Conservation (phyloP, 306 rosid genomes). For the Medicago arabica region DNA sequence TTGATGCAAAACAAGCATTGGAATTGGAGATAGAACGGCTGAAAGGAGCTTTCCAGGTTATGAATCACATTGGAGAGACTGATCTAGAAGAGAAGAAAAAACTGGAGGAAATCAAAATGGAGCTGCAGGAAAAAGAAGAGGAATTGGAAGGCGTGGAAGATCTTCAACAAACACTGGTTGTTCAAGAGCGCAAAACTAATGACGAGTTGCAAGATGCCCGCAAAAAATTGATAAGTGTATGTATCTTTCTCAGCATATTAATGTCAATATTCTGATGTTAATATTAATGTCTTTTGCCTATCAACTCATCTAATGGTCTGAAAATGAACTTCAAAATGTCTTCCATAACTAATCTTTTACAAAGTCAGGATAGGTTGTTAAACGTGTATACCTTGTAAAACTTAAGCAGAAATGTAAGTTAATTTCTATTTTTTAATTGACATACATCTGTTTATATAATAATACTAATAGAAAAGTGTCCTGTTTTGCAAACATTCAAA, state of each 20-base stretch:
- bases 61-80: constrained; percentile 71
- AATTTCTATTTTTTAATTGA: constrained; percentile 8
- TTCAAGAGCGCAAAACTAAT: constrained; percentile 70
- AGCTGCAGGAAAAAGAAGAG: constrained; percentile 66
- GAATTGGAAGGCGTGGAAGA: constrained; percentile 49
- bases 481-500: constrained; percentile 7
- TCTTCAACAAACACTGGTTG: constrained; percentile 53
- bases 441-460: neutral
- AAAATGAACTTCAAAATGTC: neutral
- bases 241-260: constrained; percentile 15
- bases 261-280: neutral
- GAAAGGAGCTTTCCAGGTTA: constrained; percentile 75
- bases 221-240: constrained; percentile 64
- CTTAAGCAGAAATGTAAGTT: neutral
- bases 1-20: constrained; percentile 73
- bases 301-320: neutral
- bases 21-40: constrained; percentile 70
- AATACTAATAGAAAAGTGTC: neutral
- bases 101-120: constrained; percentile 52
- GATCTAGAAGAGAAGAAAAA: constrained; percentile 59
- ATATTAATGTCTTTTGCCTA: neutral
- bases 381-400: neutral
- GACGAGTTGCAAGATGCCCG: constrained; percentile 91
- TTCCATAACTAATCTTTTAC: constrained; percentile 17
- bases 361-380: neutral